A percentile compares a stretch with the other conserved stretches of the same genome.
These are phyloP conservation scores for Phytophthora meadii DNA, from an alignment of 352 stramenopile genomes.

Conservation along the genomic window DNA sequence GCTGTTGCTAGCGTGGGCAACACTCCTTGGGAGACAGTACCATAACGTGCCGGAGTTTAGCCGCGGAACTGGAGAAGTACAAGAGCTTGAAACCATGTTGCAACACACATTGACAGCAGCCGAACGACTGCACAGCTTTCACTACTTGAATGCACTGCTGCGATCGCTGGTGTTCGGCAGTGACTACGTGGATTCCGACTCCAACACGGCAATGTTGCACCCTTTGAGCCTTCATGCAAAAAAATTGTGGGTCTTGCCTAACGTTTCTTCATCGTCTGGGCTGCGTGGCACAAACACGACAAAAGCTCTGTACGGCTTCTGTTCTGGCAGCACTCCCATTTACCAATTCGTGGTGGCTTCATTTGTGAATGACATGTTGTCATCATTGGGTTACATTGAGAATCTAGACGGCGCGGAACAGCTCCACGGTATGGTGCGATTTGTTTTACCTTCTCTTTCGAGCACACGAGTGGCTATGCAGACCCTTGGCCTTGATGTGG, in stretches of 20 bases:
- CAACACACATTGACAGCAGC: slow-evolving; percentile 50
- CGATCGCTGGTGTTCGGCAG: slow-evolving; percentile 47
- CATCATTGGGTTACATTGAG: slow-evolving; percentile 61
- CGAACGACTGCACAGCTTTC: slow-evolving; percentile 58
- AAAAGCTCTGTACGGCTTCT: slow-evolving; percentile 1
- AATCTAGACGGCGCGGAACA: slow-evolving; percentile 49
- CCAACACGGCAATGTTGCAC: slow-evolving; percentile 29
- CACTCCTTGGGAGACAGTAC: slow-evolving; percentile 60
- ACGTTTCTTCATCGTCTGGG: slow-evolving; percentile 17
- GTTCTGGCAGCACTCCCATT: slow-evolving; percentile 27
- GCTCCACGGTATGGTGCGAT: slow-evolving; percentile 72
- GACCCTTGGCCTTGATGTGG: slow-evolving; percentile 35
- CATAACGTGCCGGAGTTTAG: slow-evolving; percentile 19
- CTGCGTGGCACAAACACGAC: slow-evolving; percentile 11
- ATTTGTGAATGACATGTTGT: slow-evolving; percentile 69
- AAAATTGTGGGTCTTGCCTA: slow-evolving; percentile 42
- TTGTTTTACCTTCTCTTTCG: slow-evolving; percentile 58
- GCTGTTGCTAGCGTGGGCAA: slow-evolving; percentile 60
- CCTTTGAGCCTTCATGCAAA: slow-evolving; percentile 32
- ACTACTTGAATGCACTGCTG: slow-evolving; percentile 61
- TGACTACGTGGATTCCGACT: slow-evolving; percentile 29
- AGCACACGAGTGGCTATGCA: slow-evolving; percentile 48
- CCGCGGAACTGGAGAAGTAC: slow-evolving; percentile 14
- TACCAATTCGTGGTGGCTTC: slow-evolving; percentile 62
- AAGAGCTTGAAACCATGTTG: slow-evolving; percentile 46